Base-by-base conservation (phyloP, 768 basidiomycete genomes). In the Leccinum sublutescens region DNA sequence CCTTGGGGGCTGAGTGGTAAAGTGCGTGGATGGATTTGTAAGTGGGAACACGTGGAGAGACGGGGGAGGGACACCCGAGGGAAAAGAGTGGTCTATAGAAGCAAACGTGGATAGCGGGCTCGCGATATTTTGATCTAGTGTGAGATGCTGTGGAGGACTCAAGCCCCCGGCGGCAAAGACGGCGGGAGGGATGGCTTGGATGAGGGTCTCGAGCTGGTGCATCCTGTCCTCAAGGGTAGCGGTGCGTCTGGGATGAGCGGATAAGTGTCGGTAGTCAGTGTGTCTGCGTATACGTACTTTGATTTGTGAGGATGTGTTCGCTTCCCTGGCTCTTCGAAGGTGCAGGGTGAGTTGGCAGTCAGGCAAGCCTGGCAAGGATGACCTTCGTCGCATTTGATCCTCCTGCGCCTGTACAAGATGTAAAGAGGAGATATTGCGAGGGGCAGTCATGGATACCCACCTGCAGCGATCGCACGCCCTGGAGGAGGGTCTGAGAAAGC, bases 401-500 rank as follows among this genome's bases (percentile, higher is more conserved):
- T 78, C 66, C 91, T 80, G 55, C 91, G 88, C 19, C 91, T 93
- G 64, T 6, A 50, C 27, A 52, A 6, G 45, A 52, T 5, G 17
- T 59, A n/a, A 57, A 47, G 23, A 54, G 9, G 34, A 45, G 3
- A 6, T 29, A 9, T n/a, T 21, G 34, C 2, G 1, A 2, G 36
- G 12, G 5, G 53, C n/a, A 15, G 43, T 49, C 59, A 33, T 34
- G 63, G 65, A 40, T 31, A 64, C 88, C 81, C 77, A 93, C 90
- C 91, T 85, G 79, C 91, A 93, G 60, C 91, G 89, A 81, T 93
- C 91, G 79, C 91, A 93, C 59, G 91, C 91, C 71, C 91, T 93
- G 63, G 34, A 58, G n/a, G 38, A 61, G 50, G 65, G 33, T 64
- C 25, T 64, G 57, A 47, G 50, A 49, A 45, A 48, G 40, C 21